Evolutionary conservation across 306 rosid genomes (phyloP).

Genomic region (Lotus japonicus): DNA sequence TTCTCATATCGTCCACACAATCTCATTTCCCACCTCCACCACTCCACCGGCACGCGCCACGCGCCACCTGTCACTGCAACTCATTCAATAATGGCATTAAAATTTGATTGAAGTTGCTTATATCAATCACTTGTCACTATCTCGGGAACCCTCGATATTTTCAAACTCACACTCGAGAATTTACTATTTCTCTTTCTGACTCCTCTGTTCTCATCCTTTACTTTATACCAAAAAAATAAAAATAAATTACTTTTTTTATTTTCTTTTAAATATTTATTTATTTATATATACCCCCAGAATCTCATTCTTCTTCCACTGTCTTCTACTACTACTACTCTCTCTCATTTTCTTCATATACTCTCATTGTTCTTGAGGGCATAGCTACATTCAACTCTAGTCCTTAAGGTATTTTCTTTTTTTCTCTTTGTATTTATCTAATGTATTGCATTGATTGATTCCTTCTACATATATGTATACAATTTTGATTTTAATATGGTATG

Average conservation of each 20-base stretch:
- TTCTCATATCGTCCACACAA: too few relatives aligned
- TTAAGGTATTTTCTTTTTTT: constrained; percentile 34
- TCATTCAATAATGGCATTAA: background rate
- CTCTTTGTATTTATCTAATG: background rate
- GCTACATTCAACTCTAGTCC: background rate
- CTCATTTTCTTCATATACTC: background rate
- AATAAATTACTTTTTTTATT: too few relatives aligned
- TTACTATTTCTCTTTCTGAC: too few relatives aligned
- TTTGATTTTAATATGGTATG: background rate
- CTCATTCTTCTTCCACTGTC: background rate
- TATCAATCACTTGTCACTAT: background rate
- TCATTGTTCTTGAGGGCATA: too few relatives aligned
- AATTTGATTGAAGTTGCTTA: background rate
- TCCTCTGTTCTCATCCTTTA: too few relatives aligned
- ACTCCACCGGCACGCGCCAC: too few relatives aligned
- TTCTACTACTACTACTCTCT: background rate
- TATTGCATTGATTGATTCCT: background rate
- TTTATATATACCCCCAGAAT: too few relatives aligned
- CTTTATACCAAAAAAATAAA: too few relatives aligned
- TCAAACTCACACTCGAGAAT: background rate
- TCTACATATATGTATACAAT: background rate
- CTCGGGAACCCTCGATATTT: constrained; percentile 1
- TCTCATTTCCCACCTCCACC: too few relatives aligned
- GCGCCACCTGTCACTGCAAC: too few relatives aligned
- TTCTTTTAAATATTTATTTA: too few relatives aligned